phyloP scores from a whole-genome alignment of 352 stramenopile genomes.

The Phytophthora ramorum region DNA sequence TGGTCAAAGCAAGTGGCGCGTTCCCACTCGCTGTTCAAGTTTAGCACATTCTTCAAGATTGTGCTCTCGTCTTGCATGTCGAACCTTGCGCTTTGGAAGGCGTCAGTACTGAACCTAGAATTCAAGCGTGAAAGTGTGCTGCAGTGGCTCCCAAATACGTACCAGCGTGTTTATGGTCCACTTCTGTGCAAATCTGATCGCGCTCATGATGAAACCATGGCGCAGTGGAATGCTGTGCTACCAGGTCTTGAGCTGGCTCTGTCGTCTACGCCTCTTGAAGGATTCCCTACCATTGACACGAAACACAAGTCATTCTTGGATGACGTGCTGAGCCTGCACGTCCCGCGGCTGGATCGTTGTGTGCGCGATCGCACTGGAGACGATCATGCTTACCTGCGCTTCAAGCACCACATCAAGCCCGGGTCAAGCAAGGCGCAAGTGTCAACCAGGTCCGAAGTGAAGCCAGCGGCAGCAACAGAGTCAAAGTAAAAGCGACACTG shows the following conservation, averaged over 20 bases:
- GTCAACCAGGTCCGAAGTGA: slow-evolving; percentile 20
- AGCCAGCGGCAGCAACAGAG: slow-evolving; percentile 14
- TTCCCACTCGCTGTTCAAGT: slow-evolving; percentile 74
- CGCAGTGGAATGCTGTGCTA: slow-evolving; percentile 77
- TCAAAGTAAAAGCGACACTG: slow-evolving; percentile 9
- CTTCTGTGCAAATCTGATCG: slow-evolving; percentile 83
- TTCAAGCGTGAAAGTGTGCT: slow-evolving; percentile 76
- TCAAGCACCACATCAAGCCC: slow-evolving; percentile 77
- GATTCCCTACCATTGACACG: slow-evolving; percentile 65
- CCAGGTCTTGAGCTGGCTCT: slow-evolving; percentile 79
- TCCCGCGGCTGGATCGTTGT: slow-evolving; percentile 80
- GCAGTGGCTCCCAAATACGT: slow-evolving; percentile 77
- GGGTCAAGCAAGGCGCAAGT: slow-evolving; percentile 22
- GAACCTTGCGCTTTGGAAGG: slow-evolving; percentile 82
- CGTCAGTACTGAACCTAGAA: slow-evolving; percentile 65
- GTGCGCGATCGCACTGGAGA: slow-evolving; percentile 82
- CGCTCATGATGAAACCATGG: slow-evolving; percentile 74
- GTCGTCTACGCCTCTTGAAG: slow-evolving; percentile 55
- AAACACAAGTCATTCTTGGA: slow-evolving; percentile 79
- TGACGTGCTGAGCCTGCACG: slow-evolving; percentile 79
- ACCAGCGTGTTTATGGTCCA: slow-evolving; percentile 74
- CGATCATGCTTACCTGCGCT: slow-evolving; percentile 85
- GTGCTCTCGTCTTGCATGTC: slow-evolving; percentile 62
- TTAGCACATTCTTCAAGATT: slow-evolving; percentile 79
- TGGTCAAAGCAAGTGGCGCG: slow-evolving; percentile 81